Evolutionary conservation across 352 stramenopile genomes (phyloP).

Genomic region (Pythium phragmitis): DNA sequence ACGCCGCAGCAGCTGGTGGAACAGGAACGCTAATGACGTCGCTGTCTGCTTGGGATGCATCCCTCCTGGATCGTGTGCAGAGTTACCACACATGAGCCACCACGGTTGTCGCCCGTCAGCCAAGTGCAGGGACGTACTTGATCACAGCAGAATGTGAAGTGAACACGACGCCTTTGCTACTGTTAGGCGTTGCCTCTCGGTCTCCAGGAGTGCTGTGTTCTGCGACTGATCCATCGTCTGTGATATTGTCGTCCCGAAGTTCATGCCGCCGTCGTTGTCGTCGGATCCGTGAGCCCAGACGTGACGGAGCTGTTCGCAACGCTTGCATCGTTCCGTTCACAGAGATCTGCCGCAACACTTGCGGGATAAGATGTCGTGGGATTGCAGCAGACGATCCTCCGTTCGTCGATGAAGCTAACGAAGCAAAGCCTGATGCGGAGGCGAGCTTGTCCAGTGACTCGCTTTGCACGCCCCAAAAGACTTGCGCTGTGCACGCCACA

Average conservation of each 20-base stretch:
- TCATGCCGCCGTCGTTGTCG: slow-evolving; percentile 25
- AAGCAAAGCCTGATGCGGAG: background rate
- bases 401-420: too few species aligned
- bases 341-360: slow-evolving; percentile 12
- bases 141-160: slow-evolving; percentile 6
- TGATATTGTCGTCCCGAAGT: slow-evolving; percentile 14
- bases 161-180: background rate
- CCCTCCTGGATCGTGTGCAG: slow-evolving; percentile 1
- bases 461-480: slow-evolving; percentile 24
- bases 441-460: slow-evolving; percentile 9
- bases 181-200: too few species aligned
- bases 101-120: background rate
- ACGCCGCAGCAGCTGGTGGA: background rate
- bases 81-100: background rate
- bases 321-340: slow-evolving; percentile 11
- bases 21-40: background rate
- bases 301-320: slow-evolving; percentile 13
- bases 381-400: background rate
- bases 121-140: background rate
- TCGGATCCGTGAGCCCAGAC: slow-evolving; percentile 19
- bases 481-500: slow-evolving; percentile 18
- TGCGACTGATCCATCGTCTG: background rate
- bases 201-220: background rate
- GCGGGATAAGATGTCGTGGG: slow-evolving; percentile 8
- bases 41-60: background rate